phyloP scores from a whole-genome alignment of 352 stramenopile genomes.

The Globisporangium splendens region DNA sequence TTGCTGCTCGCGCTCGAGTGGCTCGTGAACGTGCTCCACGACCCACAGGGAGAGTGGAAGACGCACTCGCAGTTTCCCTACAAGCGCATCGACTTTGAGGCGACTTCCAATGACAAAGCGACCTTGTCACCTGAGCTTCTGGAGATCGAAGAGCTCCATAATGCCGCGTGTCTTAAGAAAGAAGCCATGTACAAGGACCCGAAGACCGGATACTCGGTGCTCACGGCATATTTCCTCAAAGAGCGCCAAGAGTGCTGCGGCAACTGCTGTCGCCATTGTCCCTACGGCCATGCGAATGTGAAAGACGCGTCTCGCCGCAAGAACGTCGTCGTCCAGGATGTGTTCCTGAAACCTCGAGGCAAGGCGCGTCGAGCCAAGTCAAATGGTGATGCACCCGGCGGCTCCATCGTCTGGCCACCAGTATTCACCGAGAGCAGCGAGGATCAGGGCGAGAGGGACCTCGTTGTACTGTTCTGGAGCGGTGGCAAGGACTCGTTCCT shows the following conservation, averaged over 20 bases:
- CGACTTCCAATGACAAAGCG: background rate
- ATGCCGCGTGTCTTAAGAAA: conserved; percentile 55
- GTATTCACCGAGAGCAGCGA: conserved; percentile 4
- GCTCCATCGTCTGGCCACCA: conserved; percentile 30
- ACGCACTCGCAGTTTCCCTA: conserved; percentile 35
- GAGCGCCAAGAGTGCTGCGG: conserved; percentile 87
- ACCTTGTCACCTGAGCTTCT: conserved; percentile 17
- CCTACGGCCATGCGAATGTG: conserved; percentile 84
- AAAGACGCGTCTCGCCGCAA: conserved; percentile 33
- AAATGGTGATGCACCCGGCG: conserved; percentile 17
- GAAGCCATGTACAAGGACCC: conserved; percentile 85
- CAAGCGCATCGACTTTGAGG: conserved; percentile 26
- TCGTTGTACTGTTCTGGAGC: conserved; percentile 86
- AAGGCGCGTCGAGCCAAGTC: conserved; percentile 6
- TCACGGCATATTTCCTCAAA: conserved; percentile 77
- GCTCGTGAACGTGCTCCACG: conserved; percentile 42
- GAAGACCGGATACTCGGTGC: conserved; percentile 81
- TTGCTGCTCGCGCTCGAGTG: conserved; percentile 56
- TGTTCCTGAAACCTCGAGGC: conserved; percentile 29
- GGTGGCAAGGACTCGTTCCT: conserved; percentile 91
- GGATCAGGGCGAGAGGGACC: conserved; percentile 17
- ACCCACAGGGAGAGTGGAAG: conserved; percentile 24
- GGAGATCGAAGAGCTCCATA: conserved; percentile 69
- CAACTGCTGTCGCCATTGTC: conserved; percentile 88
- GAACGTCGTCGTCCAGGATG: conserved; percentile 34